Evolutionary conservation across 2,329 filamentous ascomycete genomes (phyloP), one percentile per base, ranked within the genome.

Genomic region (Alternaria dauci): DNA sequence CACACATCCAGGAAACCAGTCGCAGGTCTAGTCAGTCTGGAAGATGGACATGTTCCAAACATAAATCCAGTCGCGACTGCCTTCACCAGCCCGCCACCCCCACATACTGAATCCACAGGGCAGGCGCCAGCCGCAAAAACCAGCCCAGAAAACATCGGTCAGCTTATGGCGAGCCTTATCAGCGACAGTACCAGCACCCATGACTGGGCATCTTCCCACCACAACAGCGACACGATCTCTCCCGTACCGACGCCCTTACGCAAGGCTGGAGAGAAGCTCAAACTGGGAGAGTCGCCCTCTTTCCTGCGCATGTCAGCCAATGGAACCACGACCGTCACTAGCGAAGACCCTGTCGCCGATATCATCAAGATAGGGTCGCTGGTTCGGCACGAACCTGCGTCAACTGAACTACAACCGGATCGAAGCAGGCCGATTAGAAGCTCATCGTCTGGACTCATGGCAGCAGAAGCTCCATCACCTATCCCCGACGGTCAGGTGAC

Each of bases 161-260:
- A 67, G 6, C 47, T 69, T 23, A 68, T 68, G 59, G 66, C 67
- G 1, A 55, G 59, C 3, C 55, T 64, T 2, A 56, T 50, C 9
- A 52, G 25, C 18, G 54, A 46, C 20, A 54, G 34, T 7, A 26
- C 28, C 2, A 41, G 26, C 12, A 36, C 41, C 16, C 43, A 52
- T 18, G 43, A 41, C 8, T 50, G 46, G 20, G 18, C 41, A 7
- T 11, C n/a, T 5, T 30, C 36, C 4, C 39, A 52, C 7, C 39
- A 52, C 7, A 5, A 20, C 7, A n/a, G 55, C 26, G 20, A 25
- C 9, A 48, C 41, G 12, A 3, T 41, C 20, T 67, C 65, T 16
- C 59, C 57, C 4, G 53, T 62, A 44, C 65, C 63, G 12, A 69
- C 66, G n/a, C 67, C 67, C 5, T 26, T 70, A 23, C 62, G 66